Evolutionary conservation across 2,329 filamentous ascomycete species (phyloP).

Genomic region (Hortaea werneckii): DNA sequence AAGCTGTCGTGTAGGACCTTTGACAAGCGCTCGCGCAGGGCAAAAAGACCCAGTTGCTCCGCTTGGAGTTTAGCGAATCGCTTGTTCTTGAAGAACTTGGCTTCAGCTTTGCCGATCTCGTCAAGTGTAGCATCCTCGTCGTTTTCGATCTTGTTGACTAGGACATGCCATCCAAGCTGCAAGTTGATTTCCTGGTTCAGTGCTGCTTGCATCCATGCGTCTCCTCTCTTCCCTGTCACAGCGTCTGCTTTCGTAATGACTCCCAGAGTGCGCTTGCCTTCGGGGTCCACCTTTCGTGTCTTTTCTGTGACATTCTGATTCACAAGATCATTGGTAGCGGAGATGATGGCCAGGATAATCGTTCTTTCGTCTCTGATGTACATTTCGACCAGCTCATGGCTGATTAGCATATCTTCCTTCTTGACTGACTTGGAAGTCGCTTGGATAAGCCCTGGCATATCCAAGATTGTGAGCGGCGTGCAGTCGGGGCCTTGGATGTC

Average conservation of each 20-base stretch:
- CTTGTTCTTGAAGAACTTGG: neutral
- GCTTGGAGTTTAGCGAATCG: neutral
- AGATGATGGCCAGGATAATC: slow-evolving; percentile 34
- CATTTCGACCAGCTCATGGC: slow-evolving; percentile 25
- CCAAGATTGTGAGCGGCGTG: slow-evolving; percentile 15
- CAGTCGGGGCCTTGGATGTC: slow-evolving; percentile 10
- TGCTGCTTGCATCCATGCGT: neutral
- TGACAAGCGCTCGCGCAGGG: neutral
- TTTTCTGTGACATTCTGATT: slow-evolving; percentile 17
- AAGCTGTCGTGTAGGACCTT: neutral
- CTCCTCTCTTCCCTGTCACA: neutral
- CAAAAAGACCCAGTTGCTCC: neutral
- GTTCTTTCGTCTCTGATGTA: slow-evolving; percentile 29
- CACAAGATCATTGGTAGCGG: slow-evolving; percentile 32
- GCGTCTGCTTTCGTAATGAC: neutral
- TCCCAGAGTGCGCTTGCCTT: neutral
- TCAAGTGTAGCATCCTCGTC: neutral
- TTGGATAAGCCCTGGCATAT: slow-evolving; percentile 17
- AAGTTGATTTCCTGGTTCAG: neutral
- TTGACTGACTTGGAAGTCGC: slow-evolving; percentile 20
- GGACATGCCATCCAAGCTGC: neutral
- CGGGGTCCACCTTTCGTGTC: neutral
- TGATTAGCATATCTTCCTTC: slow-evolving; percentile 25
- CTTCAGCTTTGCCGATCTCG: neutral
- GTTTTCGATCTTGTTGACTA: neutral